A percentile compares a stretch with the other conserved stretches of the same genome.
Evolutionary conservation across 2,329 filamentous ascomycete genomes (phyloP).

Genomic region (Coniochaeta prunicola): DNA sequence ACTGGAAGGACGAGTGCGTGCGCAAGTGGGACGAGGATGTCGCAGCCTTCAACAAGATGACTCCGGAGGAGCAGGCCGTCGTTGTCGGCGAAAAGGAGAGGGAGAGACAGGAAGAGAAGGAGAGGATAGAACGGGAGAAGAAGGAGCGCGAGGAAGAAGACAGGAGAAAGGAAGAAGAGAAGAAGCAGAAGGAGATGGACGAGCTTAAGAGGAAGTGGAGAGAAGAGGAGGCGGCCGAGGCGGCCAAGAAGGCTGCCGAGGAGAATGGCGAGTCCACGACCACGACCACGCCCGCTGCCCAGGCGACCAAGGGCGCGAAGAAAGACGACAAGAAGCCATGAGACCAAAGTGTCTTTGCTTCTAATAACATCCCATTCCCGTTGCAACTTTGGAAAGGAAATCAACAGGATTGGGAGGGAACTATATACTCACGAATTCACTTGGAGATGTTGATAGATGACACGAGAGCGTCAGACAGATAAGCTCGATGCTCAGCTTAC

Average conservation of each 20-base stretch:
- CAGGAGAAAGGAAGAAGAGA: slow-evolving; percentile 25
- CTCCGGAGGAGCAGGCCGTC: slow-evolving; percentile 51
- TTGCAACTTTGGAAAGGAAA: not conserved
- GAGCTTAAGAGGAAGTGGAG: slow-evolving; percentile 1
- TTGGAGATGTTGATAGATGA: not conserved
- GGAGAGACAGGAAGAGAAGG: slow-evolving; percentile 17
- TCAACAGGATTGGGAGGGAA: not conserved
- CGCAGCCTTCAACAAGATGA: slow-evolving; percentile 49
- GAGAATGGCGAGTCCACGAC: slow-evolving; percentile 1
- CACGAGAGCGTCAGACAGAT: not conserved
- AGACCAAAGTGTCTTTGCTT: not conserved
- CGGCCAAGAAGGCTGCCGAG: not conserved
- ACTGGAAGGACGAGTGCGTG: slow-evolving; percentile 61
- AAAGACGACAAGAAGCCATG: slow-evolving; percentile 2
- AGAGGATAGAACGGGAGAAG: slow-evolving; percentile 15
- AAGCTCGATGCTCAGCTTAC: not conserved
- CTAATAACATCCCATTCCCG: not conserved
- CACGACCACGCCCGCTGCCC: not conserved
- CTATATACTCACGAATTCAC: not conserved
- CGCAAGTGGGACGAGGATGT: slow-evolving; percentile 58
- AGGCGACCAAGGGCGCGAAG: not conserved
- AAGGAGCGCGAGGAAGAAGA: slow-evolving; percentile 16
- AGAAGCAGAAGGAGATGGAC: slow-evolving; percentile 15
- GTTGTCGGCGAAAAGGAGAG: slow-evolving; percentile 30
- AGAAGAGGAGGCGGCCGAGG: slow-evolving; percentile 1